Conservation (phyloP, 2,329 filamentous ascomycete species). For the Mycosphaerelloides madeirae region DNA sequence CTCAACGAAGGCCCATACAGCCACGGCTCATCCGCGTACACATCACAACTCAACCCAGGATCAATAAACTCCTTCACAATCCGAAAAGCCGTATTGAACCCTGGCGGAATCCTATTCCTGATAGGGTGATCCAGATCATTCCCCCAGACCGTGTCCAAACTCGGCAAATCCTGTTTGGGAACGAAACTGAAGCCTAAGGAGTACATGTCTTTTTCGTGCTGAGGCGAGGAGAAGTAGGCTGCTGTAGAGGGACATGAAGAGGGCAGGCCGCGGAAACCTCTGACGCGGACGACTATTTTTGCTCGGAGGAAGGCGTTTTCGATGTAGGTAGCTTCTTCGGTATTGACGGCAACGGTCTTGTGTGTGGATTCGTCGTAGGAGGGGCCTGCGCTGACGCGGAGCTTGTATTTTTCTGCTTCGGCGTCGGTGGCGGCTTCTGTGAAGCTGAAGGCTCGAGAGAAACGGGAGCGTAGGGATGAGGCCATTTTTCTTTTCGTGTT, state of each 20-base stretch:
- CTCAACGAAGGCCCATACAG: constrained; percentile 66
- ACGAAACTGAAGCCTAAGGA: constrained; percentile 74
- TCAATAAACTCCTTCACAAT: constrained; percentile 90
- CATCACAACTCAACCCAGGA: constrained; percentile 81
- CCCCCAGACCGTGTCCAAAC: constrained; percentile 74
- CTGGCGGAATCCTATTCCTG: constrained; percentile 74
- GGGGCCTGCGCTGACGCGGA: constrained; percentile 76
- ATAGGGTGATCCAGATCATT: constrained; percentile 94
- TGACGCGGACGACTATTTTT: constrained; percentile 72
- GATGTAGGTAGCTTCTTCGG: constrained; percentile 53
- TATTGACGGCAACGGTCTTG: constrained; percentile 69
- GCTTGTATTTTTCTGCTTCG: constrained; percentile 60
- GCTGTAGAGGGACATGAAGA: constrained; percentile 57
- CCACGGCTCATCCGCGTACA: constrained; percentile 79
- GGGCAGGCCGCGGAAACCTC: constrained; percentile 61
- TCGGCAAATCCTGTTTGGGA: constrained; percentile 61
- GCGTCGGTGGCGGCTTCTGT: constrained; percentile 22
- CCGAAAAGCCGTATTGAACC: constrained; percentile 76
- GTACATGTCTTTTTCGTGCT: constrained; percentile 74
- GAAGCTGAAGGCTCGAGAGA: constrained; percentile 10
- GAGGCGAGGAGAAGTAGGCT: constrained; percentile 68
- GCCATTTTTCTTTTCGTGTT: constrained; percentile 1
- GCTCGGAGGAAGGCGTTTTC: constrained; percentile 60
- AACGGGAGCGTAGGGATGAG: neutral
- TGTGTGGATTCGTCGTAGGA: constrained; percentile 67